phyloP scores from a whole-genome alignment of 768 basidiomycete species.

The Termitomyces sp. region DNA sequence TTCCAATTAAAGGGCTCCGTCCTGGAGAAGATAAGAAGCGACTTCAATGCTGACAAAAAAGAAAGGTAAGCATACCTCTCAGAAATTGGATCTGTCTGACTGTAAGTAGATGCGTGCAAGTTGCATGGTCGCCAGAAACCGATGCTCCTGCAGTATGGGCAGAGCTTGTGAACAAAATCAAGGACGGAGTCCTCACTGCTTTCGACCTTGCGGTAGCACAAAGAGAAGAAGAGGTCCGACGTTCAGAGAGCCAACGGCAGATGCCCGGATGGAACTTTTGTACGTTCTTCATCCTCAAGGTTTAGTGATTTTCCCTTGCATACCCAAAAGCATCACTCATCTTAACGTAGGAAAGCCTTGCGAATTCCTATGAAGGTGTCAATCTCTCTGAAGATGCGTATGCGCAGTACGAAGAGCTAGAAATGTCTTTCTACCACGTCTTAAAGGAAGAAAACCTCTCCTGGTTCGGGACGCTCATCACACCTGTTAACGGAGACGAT shows the following conservation, averaged over 20 bases:
- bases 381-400: conserved; percentile 87
- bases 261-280: conserved; percentile 99
- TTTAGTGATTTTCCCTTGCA: conserved; percentile 19
- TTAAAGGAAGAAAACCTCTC: conserved; percentile 78
- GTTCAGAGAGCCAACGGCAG: conserved; percentile 82
- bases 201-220: conserved; percentile 76
- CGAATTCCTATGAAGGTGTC: conserved; percentile 87
- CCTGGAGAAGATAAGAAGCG: conserved; percentile 84
- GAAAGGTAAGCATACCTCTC: conserved; percentile 54
- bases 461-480: conserved; percentile 88
- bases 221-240: conserved; percentile 85
- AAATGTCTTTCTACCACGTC: conserved; percentile 72
- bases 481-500: conserved; percentile 66
- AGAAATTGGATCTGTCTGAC: conserved; percentile 11
- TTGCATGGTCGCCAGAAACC: conserved; percentile 67
- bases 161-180: conserved; percentile 82
- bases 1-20: conserved; percentile 85
- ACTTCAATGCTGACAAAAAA: conserved; percentile 86
- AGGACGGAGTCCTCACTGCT: conserved; percentile 81
- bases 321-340: conserved; percentile 4
- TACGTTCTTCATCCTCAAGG: conserved; percentile 95
- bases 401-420: conserved; percentile 86
- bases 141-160: conserved; percentile 82
- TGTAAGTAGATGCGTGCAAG: conserved; percentile 65
- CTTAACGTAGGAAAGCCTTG: conserved; percentile 78